Evolutionary conservation across 768 basidiomycete genomes (phyloP), one percentile per base, ranked within the genome.

Genomic region (Suillus plorans): DNA sequence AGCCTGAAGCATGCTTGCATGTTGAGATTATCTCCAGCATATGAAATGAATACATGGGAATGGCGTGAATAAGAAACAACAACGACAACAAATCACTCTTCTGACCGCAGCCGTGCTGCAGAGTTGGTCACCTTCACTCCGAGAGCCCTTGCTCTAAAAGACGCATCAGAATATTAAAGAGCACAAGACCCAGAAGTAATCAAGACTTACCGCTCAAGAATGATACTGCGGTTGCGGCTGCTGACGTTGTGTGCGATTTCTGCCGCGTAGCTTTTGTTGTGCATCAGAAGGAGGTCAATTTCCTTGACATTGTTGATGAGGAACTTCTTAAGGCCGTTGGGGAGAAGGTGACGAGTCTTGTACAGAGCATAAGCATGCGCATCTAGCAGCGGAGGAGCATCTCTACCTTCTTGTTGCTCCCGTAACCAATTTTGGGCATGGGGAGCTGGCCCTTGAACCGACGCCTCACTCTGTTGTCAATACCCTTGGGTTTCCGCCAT

Each of bases 401-500:
- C 53, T 73, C 85, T 71, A 95, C 95, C 86, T 95, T 89, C 79
- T 89, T 83, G 82, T 86, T 87, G 75, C 89, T 89, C 64, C 91
- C 91, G 80, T 91, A 92, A 71, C 89, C 86, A 66, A 88, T 88
- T 83, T 88, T 96, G 76, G 96, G 96, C 97, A 99, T 98, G 69
- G 95, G 85, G 64, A 87, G 85, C 79, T 97, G 95, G 63, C 97
- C 97, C 85, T 95, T 97, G 85, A 94, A 95, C 74, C 92, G 89
- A 71, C 93, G 88, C 78, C 95, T 85, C 73, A 97, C 96, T 74
- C 96, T 89, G 89, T 99, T 99, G 79, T 99, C 97, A 73, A 98
- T 99, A 94, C 97, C 97, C 89, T 99, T 99, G 71, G 97, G 97
- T 85, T 99, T 99, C 79, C 97, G 87, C 97, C 97, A 99, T 85